Evolutionary conservation across 1,284 basidiomycete genomes (phyloP), one percentile per base, ranked within the genome.

Genomic region (Megacollybia platyphylla): DNA sequence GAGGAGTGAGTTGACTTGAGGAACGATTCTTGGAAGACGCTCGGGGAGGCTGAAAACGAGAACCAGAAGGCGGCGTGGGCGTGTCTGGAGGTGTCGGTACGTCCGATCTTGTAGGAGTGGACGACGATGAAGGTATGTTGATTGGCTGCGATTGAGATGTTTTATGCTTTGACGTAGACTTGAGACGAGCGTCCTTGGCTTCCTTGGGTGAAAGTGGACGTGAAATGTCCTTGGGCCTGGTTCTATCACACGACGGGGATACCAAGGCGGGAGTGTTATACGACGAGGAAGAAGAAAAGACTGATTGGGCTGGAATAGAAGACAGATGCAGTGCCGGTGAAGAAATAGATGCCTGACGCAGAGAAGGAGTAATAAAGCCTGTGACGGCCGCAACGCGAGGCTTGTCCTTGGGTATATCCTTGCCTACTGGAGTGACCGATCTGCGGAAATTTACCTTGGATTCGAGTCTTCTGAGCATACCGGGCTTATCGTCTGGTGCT

Each of bases 301-400:
- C 71, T 52, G 65, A 68, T 26, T 71, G 65, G 32, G 72, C 71
- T 44, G 71, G 67, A 44, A 68, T 54, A 39, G 73, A 70, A 38
- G 68, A 71, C 44, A 77, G 63, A 52, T 78, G 75, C 42, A 85
- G 58, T 24, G 76, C 68, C 44, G 81, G 81, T 20, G 81, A 82
- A 47, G 82, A 85, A 64, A 79, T 69, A 41, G 81, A 81, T 42
- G 71, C 81, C 49, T 71, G 70, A 45, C 75, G 70, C 48, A 83
- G 58, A 42, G 78, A 79, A 41, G 80, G 81, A 40, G 74, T 68
- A 49, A 69, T 60, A 61, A 73, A 82, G 54, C 64, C 68, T 43
- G 72, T 68, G 53, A 67, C 66, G 42, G 73, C 77, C 44, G 71
- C 70, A 47, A 62, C 59, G 52, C 69, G 67, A 51, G 60, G 59